phyloP scores from a whole-genome alignment of 345 rosid species.

The Barbarea vulgaris region DNA sequence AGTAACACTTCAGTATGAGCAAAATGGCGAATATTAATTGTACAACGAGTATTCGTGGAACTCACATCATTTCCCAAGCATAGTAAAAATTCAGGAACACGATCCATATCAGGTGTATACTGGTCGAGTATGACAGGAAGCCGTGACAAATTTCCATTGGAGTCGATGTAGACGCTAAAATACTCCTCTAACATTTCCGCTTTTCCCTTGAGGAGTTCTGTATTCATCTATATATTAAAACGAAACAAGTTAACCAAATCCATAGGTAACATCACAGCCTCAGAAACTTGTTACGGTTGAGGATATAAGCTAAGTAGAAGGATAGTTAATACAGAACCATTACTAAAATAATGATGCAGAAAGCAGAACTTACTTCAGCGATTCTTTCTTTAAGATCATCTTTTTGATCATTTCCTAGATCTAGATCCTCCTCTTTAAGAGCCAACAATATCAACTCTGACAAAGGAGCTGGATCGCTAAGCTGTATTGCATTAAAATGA shows the following conservation, averaged over 20 bases:
- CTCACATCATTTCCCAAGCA: conserved; percentile 95
- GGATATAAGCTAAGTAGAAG: not conserved
- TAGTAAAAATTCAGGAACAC: conserved; percentile 85
- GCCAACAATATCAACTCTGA: conserved; percentile 79
- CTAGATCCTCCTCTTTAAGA: conserved; percentile 82
- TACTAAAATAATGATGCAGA: not conserved
- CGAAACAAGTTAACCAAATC: conserved; percentile 19
- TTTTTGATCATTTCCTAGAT: conserved; percentile 56
- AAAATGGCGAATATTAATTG: not conserved
- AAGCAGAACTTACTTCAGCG: conserved; percentile 64
- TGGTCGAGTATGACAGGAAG: conserved; percentile 96
- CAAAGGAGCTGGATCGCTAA: conserved; percentile 81
- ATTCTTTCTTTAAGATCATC: conserved; percentile 82
- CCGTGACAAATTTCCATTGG: conserved; percentile 70
- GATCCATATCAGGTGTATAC: conserved; percentile 94
- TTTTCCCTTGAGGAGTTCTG: conserved; percentile 76
- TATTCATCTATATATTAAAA: conserved; percentile 62
- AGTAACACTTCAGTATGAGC: conserved; percentile 8
- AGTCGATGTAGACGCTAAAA: conserved; percentile 67
- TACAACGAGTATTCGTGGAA: conserved; percentile 16
- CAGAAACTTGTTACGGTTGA: conserved; percentile 2
- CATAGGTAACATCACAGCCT: not conserved
- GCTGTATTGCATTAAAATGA: conserved; percentile 84
- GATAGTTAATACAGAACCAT: not conserved
- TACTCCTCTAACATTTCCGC: conserved; percentile 85